Percentiles rank a stretch among this genome's conserved stretches.
Evolutionary conservation across 805 yeast genomes (phyloP).

Genomic region (Wickerhamomyces bovis): DNA sequence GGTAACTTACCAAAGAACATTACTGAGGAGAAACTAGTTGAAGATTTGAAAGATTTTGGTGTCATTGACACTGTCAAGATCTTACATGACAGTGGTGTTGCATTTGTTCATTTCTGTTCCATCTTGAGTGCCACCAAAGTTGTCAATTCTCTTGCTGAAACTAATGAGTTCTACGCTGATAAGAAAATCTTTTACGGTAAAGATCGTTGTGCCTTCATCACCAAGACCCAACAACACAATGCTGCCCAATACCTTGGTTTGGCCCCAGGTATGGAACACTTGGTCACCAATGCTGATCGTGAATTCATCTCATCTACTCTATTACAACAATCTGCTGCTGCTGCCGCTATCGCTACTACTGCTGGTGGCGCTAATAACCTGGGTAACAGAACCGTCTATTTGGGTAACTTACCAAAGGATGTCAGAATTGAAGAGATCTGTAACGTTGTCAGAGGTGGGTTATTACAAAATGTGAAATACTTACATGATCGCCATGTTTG

Average conservation of each 20-base stretch:
- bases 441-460: slow-evolving; percentile 93
- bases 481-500: slow-evolving; percentile 85
- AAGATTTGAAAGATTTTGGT: slow-evolving; percentile 71
- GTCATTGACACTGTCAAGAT: slow-evolving; percentile 80
- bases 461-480: slow-evolving; percentile 75
- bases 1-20: slow-evolving; percentile 68
- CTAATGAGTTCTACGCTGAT: slow-evolving; percentile 60
- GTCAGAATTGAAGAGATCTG: slow-evolving; percentile 89
- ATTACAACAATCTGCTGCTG: slow-evolving; percentile 92
- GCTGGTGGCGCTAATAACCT: slow-evolving; percentile 91
- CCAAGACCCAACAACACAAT: slow-evolving; percentile 93
- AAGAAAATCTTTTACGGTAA: slow-evolving; percentile 87
- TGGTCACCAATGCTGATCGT: slow-evolving; percentile 61
- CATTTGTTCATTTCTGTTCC: slow-evolving; percentile 85
- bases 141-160: slow-evolving; percentile 65
- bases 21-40: slow-evolving; percentile 58
- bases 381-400: slow-evolving; percentile 89
- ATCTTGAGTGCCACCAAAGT: slow-evolving; percentile 83
- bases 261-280: slow-evolving; percentile 82
- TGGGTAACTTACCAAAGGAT: slow-evolving; percentile 86
- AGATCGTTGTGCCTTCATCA: slow-evolving; percentile 90
- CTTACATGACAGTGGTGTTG: slow-evolving; percentile 74
- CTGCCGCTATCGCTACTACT: slow-evolving; percentile 93
- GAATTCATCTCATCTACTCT: slow-evolving; percentile 61
- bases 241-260: slow-evolving; percentile 93